Base-by-base conservation (phyloP, 805 yeast species). In the Zygoascus bituminiphila region DNA sequence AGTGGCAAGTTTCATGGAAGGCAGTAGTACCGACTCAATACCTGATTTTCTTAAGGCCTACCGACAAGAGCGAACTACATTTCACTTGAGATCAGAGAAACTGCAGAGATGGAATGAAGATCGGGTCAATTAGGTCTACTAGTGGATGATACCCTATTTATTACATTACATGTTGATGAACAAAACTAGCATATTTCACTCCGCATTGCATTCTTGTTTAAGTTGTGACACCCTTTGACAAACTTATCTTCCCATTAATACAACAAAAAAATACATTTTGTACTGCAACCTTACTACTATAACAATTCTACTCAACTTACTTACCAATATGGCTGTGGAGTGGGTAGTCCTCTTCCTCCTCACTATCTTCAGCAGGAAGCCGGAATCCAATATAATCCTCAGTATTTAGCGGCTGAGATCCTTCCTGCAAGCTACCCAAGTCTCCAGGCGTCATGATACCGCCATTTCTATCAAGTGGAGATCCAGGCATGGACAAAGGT, bases 381-480 rank as follows among this genome's bases (percentile, higher is more conserved):
- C 56, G 55, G 63, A 70, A 70, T n/a, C 70, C 71, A 24, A 67
- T 58, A 53, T 87, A 91, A 63, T 91, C 97, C 35, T 86, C 88
- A 33, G 83, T 81, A 54, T 73, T 72, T 50, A 81, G 70, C 1
- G 78, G 72, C 59, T 85, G 86, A 49, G 79, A 79, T 35, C 87
- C 86, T 63, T 91, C 98, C 64, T 89, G 97, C 59, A 93, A 73
- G 2, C 96, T 82, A n/a, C 98, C 98, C 54, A 91, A 75, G 64
- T 91, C 98, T 36, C 98, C 98, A 0, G 98, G 98, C 1, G 98
- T 91, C 96, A 88, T 91, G 95, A 88, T 91, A 57, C 82, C 71
- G 15, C 84, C 81, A 12, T 79, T 66, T 1, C 81, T 67, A 54
- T 77, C 87, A 49, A 89, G 74, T 52, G 98, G 98, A 5, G 97